phyloP scores from a whole-genome alignment of 208 protist species.

The Crithidia brevicula region DNA sequence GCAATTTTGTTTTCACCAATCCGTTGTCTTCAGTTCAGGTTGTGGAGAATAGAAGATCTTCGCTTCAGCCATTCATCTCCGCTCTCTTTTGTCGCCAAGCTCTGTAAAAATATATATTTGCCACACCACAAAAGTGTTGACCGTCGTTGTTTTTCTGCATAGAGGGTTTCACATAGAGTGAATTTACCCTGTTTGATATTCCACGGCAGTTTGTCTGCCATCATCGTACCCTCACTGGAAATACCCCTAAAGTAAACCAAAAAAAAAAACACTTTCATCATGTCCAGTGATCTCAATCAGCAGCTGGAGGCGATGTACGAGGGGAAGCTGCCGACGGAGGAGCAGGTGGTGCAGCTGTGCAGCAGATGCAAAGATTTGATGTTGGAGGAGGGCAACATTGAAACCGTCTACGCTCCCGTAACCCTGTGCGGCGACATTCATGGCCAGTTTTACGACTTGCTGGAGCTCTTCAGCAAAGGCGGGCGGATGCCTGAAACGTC shows the following conservation, averaged over 20 bases:
- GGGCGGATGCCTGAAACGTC: constrained; percentile 86
- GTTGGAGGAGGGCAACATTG: constrained; percentile 95
- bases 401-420: constrained; percentile 95
- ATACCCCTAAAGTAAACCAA: background rate
- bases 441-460: constrained; percentile 99
- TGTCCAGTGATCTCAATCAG: constrained; percentile 57
- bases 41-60: too few relatives aligned
- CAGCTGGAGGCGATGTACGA: constrained; percentile 80
- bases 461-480: constrained; percentile 97
- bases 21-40: too few relatives aligned
- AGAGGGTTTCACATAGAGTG: too few relatives aligned
- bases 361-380: constrained; percentile 90
- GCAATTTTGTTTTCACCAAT: too few relatives aligned
- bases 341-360: constrained; percentile 90
- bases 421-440: constrained; percentile 99
- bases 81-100: too few relatives aligned
- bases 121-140: too few relatives aligned
- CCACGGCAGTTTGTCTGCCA: too few relatives aligned
- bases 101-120: too few relatives aligned
- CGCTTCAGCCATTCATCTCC: too few relatives aligned
- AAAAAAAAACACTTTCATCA: background rate
- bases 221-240: too few relatives aligned
- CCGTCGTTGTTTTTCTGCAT: too few relatives aligned
- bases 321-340: constrained; percentile 93
- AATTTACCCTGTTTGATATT: too few relatives aligned